Conservation (phyloP, 2,329 filamentous ascomycete genomes). For the Colletotrichum liriopes region DNA sequence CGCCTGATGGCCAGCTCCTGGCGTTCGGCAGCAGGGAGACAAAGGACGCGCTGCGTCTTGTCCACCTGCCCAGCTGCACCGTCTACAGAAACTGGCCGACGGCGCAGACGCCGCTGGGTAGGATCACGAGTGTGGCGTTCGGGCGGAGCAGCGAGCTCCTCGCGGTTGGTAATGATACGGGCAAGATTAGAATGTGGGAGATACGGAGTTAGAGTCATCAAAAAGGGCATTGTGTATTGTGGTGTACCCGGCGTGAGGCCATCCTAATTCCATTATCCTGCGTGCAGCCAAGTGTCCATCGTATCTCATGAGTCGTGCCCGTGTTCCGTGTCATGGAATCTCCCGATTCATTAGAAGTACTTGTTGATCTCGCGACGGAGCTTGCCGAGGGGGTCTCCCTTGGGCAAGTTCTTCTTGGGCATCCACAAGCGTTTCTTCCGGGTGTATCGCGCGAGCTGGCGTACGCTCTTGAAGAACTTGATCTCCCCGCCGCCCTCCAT, state of each 20-base stretch:
- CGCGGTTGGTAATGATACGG: constrained; percentile 89
- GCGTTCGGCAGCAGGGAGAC: constrained; percentile 90
- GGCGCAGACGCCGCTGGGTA: constrained; percentile 86
- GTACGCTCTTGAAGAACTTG: constrained; percentile 51
- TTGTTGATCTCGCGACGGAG: constrained; percentile 49
- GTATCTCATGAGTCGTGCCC: background rate
- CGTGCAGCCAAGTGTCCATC: background rate
- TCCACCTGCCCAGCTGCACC: constrained; percentile 92
- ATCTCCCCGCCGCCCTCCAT: constrained; percentile 48
- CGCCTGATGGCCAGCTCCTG: constrained; percentile 90
- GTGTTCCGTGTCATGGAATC: background rate
- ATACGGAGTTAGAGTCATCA: constrained; percentile 73
- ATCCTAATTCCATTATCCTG: constrained; percentile 6
- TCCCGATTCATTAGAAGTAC: background rate
- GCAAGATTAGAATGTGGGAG: constrained; percentile 93
- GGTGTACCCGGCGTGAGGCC: constrained; percentile 20
- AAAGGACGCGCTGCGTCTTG: constrained; percentile 87
- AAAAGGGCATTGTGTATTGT: constrained; percentile 16
- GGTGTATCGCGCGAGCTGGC: constrained; percentile 56
- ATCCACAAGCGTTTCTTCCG: constrained; percentile 55
- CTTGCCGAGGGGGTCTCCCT: constrained; percentile 57
- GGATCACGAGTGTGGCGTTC: constrained; percentile 83
- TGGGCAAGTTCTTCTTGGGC: constrained; percentile 60
- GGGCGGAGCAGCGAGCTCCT: constrained; percentile 77
- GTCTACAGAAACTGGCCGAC: constrained; percentile 99